Percentiles rank a stretch among this genome's conserved stretches.
These are phyloP conservation scores for Suhomyces coccinellae DNA, from an alignment of 1,139 yeast species.

Conservation along the genomic window DNA sequence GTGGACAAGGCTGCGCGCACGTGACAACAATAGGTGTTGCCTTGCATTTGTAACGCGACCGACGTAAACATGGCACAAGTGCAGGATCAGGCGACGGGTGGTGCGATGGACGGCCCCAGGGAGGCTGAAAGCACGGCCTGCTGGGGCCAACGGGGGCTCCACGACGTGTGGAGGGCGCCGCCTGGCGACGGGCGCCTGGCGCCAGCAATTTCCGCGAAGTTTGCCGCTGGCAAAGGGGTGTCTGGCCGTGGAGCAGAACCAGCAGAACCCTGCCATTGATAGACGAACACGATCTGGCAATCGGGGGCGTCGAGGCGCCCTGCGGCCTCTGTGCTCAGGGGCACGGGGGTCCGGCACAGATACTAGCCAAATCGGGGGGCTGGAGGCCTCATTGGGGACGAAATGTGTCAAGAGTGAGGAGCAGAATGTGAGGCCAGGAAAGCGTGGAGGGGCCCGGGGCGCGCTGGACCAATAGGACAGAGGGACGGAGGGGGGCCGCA, in stretches of 20 bases:
- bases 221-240: too few species aligned
- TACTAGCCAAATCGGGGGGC: too few species aligned
- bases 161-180: too few species aligned
- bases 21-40: constrained; percentile 4
- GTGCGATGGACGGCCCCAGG: neutral
- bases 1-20: constrained; percentile 3
- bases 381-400: neutral
- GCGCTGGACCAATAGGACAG: too few species aligned
- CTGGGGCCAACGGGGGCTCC: neutral
- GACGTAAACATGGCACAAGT: constrained; percentile 3
- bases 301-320: constrained; percentile 1
- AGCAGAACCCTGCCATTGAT: neutral
- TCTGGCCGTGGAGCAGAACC: too few species aligned
- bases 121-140: neutral
- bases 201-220: too few species aligned
- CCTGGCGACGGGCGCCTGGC: too few species aligned
- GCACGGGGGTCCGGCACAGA: too few species aligned
- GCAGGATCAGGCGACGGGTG: constrained; percentile 1
- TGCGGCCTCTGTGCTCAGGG: neutral
- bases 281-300: neutral
- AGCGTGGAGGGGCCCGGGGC: too few species aligned
- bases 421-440: too few species aligned
- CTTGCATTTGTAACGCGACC: constrained; percentile 2
- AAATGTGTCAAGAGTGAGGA: neutral
- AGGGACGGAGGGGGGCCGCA: too few species aligned